A percentile compares a stretch with the other conserved stretches of the same genome.
Conservation (phyloP, 495 filamentous ascomycete species). For the Penicillium daleae region DNA sequence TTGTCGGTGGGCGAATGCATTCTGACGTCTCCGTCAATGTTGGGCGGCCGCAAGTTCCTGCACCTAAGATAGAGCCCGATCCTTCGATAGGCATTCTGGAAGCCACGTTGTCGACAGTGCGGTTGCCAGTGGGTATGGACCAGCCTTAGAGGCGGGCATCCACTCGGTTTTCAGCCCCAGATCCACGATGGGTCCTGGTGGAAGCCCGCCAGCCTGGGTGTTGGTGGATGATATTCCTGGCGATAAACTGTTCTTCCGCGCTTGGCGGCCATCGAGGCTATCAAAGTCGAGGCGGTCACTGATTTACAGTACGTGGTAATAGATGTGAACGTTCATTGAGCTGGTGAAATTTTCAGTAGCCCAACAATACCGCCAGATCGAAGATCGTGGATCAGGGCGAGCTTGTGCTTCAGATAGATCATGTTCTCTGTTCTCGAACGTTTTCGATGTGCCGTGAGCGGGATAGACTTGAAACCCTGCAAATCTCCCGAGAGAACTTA, state of each 20-base stretch:
- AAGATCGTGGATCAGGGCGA: not conserved
- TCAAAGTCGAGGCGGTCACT: not conserved
- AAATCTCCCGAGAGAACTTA: not conserved
- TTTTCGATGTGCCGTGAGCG: conserved; percentile 5
- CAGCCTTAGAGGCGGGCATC: not conserved
- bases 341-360: not conserved
- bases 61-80: conserved; percentile 17
- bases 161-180: conserved; percentile 24
- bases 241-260: not conserved
- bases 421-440: not conserved
- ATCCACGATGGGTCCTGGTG: conserved; percentile 17
- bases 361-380: conserved; percentile 5
- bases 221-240: conserved; percentile 1
- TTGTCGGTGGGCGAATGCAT: conserved; percentile 3
- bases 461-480: not conserved
- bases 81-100: conserved; percentile 27
- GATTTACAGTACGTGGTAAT: not conserved
- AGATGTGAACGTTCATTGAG: not conserved
- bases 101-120: conserved; percentile 29
- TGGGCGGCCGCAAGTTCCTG: conserved; percentile 15
- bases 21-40: not conserved
- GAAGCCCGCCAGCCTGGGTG: conserved; percentile 1
- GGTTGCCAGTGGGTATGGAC: conserved; percentile 13
- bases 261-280: not conserved
- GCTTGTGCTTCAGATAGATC: conserved; percentile 3